These are phyloP conservation scores for Nemania sp. DNA, from an alignment of 2,329 filamentous ascomycete genomes.

Conservation along the genomic window DNA sequence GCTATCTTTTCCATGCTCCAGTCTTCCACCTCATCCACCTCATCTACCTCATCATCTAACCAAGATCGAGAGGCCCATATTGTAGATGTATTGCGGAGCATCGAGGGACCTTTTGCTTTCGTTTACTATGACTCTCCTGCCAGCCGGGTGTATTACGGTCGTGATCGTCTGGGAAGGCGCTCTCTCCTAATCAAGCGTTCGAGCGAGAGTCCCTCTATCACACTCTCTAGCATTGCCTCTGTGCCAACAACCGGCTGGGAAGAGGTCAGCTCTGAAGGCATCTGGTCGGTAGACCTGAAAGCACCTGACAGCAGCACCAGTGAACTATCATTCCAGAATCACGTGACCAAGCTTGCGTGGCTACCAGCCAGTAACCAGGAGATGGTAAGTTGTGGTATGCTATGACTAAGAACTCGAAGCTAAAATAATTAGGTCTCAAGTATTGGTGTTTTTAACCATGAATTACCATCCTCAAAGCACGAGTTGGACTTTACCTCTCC, in stretches of 20 bases:
- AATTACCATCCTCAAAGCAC: conserved; percentile 52
- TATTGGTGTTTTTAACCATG: conserved; percentile 65
- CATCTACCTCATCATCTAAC: conserved; percentile 43
- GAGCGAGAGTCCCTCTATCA: conserved; percentile 59
- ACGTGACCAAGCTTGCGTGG: conserved; percentile 52
- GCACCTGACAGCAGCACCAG: conserved; percentile 25
- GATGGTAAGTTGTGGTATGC: conserved; percentile 57
- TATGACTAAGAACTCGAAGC: conserved; percentile 37
- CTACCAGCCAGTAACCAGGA: conserved; percentile 51
- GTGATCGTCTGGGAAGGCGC: conserved; percentile 87
- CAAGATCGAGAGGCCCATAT: conserved; percentile 53
- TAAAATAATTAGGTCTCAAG: conserved; percentile 64
- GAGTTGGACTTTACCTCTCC: conserved; percentile 56
- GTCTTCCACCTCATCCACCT: conserved; percentile 43
- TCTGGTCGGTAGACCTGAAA: conserved; percentile 75
- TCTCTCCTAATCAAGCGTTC: conserved; percentile 76
- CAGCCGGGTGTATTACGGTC: conserved; percentile 79
- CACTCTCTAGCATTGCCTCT: conserved; percentile 79
- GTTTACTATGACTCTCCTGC: conserved; percentile 78
- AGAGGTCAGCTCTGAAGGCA: conserved; percentile 87
- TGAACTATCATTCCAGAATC: conserved; percentile 34
- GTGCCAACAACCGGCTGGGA: conserved; percentile 67
- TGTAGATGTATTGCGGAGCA: conserved; percentile 66
- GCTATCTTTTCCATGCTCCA: conserved; percentile 68
- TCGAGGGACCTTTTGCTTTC: conserved; percentile 90